These are phyloP conservation scores for Boletus sensibilis DNA, from an alignment of 768 basidiomycete genomes.

Conservation along the genomic window DNA sequence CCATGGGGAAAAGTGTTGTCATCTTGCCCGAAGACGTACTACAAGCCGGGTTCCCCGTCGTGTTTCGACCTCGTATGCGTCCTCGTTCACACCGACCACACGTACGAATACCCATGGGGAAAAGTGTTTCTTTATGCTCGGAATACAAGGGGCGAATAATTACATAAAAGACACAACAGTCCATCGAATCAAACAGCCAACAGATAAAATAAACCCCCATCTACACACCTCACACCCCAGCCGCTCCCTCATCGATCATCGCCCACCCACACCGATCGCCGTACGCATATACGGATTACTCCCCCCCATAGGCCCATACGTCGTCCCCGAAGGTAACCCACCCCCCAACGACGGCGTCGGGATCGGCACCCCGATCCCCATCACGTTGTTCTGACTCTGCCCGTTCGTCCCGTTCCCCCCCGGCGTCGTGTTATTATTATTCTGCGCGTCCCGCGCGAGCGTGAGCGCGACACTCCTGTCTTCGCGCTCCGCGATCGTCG, in stretches of 20 bases:
- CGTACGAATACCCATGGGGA: too few species aligned
- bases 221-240: too few species aligned
- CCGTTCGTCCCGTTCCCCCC: slow-evolving; percentile 31
- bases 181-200: slow-evolving; percentile 16
- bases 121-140: not conserved
- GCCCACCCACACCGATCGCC: slow-evolving; percentile 51
- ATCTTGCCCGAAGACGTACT: too few species aligned
- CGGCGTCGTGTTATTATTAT: slow-evolving; percentile 44
- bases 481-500: slow-evolving; percentile 80
- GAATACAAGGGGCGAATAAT: slow-evolving; percentile 33
- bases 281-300: slow-evolving; percentile 68
- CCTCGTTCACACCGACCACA: too few species aligned
- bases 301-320: slow-evolving; percentile 57
- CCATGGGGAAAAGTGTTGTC: too few species aligned
- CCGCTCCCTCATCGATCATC: slow-evolving; percentile 36
- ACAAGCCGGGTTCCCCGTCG: too few species aligned
- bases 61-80: too few species aligned
- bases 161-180: slow-evolving; percentile 32
- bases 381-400: slow-evolving; percentile 40
- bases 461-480: slow-evolving; percentile 49
- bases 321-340: slow-evolving; percentile 45
- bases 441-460: slow-evolving; percentile 43
- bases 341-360: slow-evolving; percentile 40
- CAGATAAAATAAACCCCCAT: slow-evolving; percentile 18
- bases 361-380: slow-evolving; percentile 47